Percentiles rank a stretch among this genome's conserved stretches.
Conservation (phyloP, 306 rosid species). For the Quercus dentata region DNA sequence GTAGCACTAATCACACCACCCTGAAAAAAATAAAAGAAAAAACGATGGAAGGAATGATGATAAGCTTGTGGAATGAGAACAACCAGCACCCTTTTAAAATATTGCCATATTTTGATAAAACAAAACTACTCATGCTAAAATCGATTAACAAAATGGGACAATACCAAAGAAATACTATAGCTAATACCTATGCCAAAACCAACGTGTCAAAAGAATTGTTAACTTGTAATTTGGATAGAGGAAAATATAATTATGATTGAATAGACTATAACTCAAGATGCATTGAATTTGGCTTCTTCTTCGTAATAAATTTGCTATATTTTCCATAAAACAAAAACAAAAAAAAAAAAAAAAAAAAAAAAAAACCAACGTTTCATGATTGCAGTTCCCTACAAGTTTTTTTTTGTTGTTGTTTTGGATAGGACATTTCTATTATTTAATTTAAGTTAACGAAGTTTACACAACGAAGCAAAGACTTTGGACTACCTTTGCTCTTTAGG, state of each 20-base stretch:
- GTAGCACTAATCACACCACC: too few relatives aligned
- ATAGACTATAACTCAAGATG: too few relatives aligned
- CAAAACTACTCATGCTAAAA: neutral
- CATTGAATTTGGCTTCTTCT: too few relatives aligned
- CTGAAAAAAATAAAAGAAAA: neutral
- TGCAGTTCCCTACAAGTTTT: neutral
- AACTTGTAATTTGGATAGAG: too few relatives aligned
- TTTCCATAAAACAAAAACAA: too few relatives aligned
- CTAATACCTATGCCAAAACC: too few relatives aligned
- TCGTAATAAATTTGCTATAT: too few relatives aligned
- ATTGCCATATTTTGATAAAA: neutral
- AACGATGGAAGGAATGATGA: neutral
- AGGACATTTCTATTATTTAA: neutral
- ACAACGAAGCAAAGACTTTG: neutral
- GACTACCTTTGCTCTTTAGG: neutral
- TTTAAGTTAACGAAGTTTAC: neutral
- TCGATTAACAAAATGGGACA: neutral
- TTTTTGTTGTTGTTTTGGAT: too few relatives aligned
- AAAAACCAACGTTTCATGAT: neutral
- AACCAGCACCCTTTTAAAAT: neutral
- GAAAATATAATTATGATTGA: too few relatives aligned
- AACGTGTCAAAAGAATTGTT: neutral
- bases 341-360: neutral
- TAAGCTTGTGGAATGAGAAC: neutral
- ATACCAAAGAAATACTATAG: neutral